phyloP scores from a whole-genome alignment of 2,329 filamentous ascomycete species.

The Curvularia sp. region DNA sequence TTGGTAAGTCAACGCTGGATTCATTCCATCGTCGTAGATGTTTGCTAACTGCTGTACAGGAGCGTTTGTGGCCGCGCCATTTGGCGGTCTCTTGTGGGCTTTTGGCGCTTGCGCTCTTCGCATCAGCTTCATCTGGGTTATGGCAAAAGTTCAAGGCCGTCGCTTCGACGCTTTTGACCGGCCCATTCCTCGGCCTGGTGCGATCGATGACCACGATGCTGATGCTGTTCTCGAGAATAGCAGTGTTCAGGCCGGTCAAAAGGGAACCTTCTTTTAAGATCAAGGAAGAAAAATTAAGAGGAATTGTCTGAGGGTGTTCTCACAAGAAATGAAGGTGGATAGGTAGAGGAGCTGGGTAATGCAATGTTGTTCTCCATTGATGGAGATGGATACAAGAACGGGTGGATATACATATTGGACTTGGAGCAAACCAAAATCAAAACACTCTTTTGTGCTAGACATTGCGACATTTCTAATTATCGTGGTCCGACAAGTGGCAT shows the following conservation, averaged over 20 bases:
- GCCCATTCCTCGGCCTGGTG: conserved; percentile 32
- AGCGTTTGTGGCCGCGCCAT: conserved; percentile 79
- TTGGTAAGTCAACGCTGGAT: conserved; percentile 58
- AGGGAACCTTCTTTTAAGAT: conserved; percentile 44
- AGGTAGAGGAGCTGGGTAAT: not conserved
- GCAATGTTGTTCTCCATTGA: not conserved
- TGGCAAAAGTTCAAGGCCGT: conserved; percentile 64
- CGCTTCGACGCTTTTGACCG: conserved; percentile 72
- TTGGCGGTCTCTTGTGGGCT: conserved; percentile 77
- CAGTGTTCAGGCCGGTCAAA: conserved; percentile 30
- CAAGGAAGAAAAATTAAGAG: not conserved
- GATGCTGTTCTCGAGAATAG: conserved; percentile 36
- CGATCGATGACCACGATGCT: conserved; percentile 35
- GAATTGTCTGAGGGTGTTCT: too few relatives aligned
- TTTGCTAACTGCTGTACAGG: conserved; percentile 40
- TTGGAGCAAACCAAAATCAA: not conserved
- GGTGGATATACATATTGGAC: not conserved
- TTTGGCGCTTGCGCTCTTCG: conserved; percentile 67
- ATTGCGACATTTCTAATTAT: too few relatives aligned
- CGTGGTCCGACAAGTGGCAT: too few relatives aligned
- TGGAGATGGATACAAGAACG: not conserved
- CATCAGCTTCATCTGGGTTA: conserved; percentile 64
- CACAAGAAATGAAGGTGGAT: not conserved
- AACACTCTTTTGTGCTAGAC: not conserved
- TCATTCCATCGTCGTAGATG: not conserved